Evolutionary conservation across 192 early-diverging fungal species (phyloP).

Genomic region (Umbelopsis ramanniana): DNA sequence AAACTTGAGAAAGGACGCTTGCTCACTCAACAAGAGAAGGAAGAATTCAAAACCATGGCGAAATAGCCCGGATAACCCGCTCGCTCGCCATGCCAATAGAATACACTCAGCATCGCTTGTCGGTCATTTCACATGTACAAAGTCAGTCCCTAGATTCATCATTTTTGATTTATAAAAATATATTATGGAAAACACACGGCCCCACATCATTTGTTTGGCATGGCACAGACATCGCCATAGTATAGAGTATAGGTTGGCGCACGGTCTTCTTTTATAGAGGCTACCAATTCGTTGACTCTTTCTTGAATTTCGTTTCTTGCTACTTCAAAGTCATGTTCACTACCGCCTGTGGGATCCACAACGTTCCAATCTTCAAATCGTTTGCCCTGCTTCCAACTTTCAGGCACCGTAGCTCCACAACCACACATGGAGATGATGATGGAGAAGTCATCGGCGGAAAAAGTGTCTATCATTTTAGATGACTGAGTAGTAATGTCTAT

Average conservation of each 20-base stretch:
- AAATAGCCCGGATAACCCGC: neutral
- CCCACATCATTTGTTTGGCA: neutral
- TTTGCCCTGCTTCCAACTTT: constrained; percentile 16
- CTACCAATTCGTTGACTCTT: constrained; percentile 17
- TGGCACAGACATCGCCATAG: neutral
- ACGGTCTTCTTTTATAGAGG: constrained; percentile 10
- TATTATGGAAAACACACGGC: no score
- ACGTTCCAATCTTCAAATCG: constrained; percentile 29
- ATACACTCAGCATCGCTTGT: no score
- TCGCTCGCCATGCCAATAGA: no score
- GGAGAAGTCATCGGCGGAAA: neutral
- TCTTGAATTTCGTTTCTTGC: constrained; percentile 21
- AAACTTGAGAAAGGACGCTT: constrained; percentile 45
- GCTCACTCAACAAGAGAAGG: constrained; percentile 51
- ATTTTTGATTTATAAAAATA: no score
- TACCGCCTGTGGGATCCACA: constrained; percentile 4
- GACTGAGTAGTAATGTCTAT: neutral
- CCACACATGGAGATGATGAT: constrained; percentile 29
- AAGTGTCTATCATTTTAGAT: constrained; percentile 15
- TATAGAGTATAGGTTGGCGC: constrained; percentile 20
- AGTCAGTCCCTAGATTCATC: no score
- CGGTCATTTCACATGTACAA: no score
- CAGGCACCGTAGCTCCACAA: constrained; percentile 24
- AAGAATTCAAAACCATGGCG: neutral
- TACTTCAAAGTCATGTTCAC: neutral